A percentile compares a stretch with the other conserved stretches of the same genome.
phyloP scores from a whole-genome alignment of 371 early-diverging fungal species.

The Apophysomyces trapeziformis region DNA sequence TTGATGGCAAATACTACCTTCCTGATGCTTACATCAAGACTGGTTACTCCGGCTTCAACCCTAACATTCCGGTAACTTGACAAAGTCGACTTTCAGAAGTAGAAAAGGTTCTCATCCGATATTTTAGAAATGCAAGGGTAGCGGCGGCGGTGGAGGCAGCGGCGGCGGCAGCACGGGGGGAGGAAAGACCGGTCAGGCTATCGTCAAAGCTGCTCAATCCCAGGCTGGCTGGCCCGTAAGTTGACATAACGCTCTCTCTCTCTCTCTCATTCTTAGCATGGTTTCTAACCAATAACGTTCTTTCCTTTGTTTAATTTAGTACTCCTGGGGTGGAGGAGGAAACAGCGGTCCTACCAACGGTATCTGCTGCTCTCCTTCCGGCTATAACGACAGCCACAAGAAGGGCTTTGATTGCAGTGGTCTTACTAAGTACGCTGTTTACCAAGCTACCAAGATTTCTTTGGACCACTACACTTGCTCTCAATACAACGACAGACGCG shows the following conservation, averaged over 20 bases:
- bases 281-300: no score
- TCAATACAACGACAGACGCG: conserved; percentile 22
- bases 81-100: not conserved
- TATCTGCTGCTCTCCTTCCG: conserved; percentile 15
- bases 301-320: not conserved
- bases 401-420: conserved; percentile 34
- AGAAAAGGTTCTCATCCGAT: not conserved
- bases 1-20: conserved; percentile 15
- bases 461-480: conserved; percentile 25
- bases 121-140: conserved; percentile 8
- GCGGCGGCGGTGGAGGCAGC: conserved; percentile 9
- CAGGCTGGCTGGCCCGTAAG: conserved; percentile 6
- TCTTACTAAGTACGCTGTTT: conserved; percentile 27
- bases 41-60: conserved; percentile 4
- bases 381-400: conserved; percentile 11
- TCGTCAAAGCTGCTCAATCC: conserved; percentile 17
- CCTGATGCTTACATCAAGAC: conserved; percentile 12
- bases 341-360: conserved; percentile 17
- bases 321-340: conserved; percentile 21
- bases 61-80: conserved; percentile 11
- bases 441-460: conserved; percentile 16
- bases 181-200: not conserved
- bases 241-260: no score
- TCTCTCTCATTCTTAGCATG: no score
- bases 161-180: conserved; percentile 1